A percentile compares a stretch with the other conserved stretches of the same genome.
Conservation (phyloP, 371 early-diverging fungal species). For the Homolaphlyctis polyrhiza region DNA sequence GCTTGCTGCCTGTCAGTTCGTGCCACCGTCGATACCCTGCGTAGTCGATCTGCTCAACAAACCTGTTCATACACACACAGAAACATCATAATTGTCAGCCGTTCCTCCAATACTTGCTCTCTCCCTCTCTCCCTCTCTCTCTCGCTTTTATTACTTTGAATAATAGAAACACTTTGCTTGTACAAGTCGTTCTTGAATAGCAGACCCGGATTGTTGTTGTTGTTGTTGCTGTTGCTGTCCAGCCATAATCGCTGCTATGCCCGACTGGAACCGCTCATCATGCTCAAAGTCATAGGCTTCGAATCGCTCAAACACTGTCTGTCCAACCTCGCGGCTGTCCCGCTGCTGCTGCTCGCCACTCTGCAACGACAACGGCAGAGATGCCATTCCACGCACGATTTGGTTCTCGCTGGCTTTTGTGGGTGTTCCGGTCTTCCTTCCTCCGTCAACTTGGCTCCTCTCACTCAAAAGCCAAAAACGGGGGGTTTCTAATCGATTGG, state of each 20-base stretch:
- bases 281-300: not conserved
- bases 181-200: not conserved
- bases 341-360: too few species aligned
- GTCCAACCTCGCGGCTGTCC: not conserved
- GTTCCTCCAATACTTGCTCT: not conserved
- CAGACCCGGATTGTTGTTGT: not conserved
- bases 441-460: too few species aligned
- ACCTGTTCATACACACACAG: not conserved
- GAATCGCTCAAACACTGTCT: not conserved
- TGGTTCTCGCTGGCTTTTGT: too few species aligned
- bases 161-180: slow-evolving; percentile 1
- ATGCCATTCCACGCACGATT: too few species aligned
- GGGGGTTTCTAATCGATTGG: too few species aligned
- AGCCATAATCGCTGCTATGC: not conserved
- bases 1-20: not conserved
- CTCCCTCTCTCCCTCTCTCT: not conserved
- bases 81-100: not conserved
- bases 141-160: not conserved
- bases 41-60: not conserved
- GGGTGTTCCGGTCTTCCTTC: too few species aligned
- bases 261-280: not conserved
- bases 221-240: not conserved
- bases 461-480: too few species aligned
- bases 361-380: too few species aligned
- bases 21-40: not conserved